Evolutionary conservation across 1,284 basidiomycete species (phyloP).

Genomic region (Peniophora sp.): DNA sequence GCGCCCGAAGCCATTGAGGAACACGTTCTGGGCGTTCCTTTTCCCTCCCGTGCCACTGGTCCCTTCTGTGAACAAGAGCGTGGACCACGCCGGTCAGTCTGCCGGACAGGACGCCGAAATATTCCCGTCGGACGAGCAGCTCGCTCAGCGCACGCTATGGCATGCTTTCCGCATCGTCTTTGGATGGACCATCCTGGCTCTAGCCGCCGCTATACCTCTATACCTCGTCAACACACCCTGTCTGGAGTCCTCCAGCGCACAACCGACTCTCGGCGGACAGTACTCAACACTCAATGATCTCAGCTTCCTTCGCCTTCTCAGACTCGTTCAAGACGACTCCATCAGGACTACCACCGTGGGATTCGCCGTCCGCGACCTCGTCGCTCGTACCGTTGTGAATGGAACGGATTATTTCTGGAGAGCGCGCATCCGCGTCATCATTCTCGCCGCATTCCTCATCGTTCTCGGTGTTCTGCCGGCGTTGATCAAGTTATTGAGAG

Average conservation of each 20-base stretch:
- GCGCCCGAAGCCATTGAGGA: slow-evolving; percentile 54
- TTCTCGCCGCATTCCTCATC: slow-evolving; percentile 54
- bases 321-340: slow-evolving; percentile 45
- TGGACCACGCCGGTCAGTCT: slow-evolving; percentile 46
- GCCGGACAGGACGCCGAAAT: slow-evolving; percentile 38
- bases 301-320: slow-evolving; percentile 62
- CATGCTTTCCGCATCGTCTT: slow-evolving; percentile 53
- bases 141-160: slow-evolving; percentile 62
- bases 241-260: slow-evolving; percentile 41
- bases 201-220: slow-evolving; percentile 61
- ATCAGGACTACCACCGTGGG: slow-evolving; percentile 15
- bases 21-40: slow-evolving; percentile 56
- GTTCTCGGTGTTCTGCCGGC: slow-evolving; percentile 57
- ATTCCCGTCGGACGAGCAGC: slow-evolving; percentile 67
- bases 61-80: slow-evolving; percentile 46
- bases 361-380: slow-evolving; percentile 14
- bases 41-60: slow-evolving; percentile 62
- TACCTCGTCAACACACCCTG: slow-evolving; percentile 66
- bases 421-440: slow-evolving; percentile 52
- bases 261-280: slow-evolving; percentile 44
- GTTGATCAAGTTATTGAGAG: slow-evolving; percentile 54
- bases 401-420: slow-evolving; percentile 35
- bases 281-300: slow-evolving; percentile 69
- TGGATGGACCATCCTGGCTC: slow-evolving; percentile 58
- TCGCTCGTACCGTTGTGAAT: slow-evolving; percentile 27